Conservation (phyloP, 257 asterid genomes). For the Echites panduratus region DNA sequence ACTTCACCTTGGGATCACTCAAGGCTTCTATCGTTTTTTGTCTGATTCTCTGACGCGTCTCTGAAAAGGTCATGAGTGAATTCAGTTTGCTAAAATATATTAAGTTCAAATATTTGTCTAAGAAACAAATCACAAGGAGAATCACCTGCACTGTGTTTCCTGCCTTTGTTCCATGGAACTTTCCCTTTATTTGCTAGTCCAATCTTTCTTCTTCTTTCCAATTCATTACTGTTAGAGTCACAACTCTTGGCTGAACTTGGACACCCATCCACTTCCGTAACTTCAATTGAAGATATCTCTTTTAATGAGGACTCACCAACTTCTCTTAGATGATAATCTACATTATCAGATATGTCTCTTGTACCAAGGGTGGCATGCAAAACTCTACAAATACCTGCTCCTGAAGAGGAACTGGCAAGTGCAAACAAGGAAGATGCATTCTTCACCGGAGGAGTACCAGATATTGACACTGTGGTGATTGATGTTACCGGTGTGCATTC, state of each 20-base stretch:
- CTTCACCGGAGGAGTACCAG: slow-evolving; percentile 25
- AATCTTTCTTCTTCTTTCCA: slow-evolving; percentile 30
- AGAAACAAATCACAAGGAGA: slow-evolving; percentile 9
- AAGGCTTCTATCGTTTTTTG: slow-evolving; percentile 82
- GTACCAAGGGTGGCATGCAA: slow-evolving; percentile 22
- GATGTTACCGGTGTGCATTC: slow-evolving; percentile 20
- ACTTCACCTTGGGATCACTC: slow-evolving; percentile 99
- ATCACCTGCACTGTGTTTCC: slow-evolving; percentile 70
- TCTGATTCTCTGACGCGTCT: slow-evolving; percentile 71
- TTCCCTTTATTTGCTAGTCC: slow-evolving; percentile 68
- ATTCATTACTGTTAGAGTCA: slow-evolving; percentile 25
- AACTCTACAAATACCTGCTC: slow-evolving; percentile 23
- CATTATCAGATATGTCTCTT: slow-evolving; percentile 17
- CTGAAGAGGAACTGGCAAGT: slow-evolving; percentile 24
- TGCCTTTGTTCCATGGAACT: slow-evolving; percentile 92
- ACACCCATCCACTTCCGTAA: slow-evolving; percentile 10
- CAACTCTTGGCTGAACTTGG: slow-evolving; percentile 9
- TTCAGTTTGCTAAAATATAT: slow-evolving; percentile 9
- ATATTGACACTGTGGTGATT: slow-evolving; percentile 14
- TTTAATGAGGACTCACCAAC: slow-evolving; percentile 13
- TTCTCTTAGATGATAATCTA: slow-evolving; percentile 27
- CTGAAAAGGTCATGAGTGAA: slow-evolving; percentile 31
- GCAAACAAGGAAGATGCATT: slow-evolving; percentile 23
- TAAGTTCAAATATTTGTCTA: background rate
- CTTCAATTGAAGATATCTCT: slow-evolving; percentile 24